Evolutionary conservation across 257 asterid species (phyloP), one percentile per base, ranked within the genome.

Genomic region (Parsonsia alboflavescens): DNA sequence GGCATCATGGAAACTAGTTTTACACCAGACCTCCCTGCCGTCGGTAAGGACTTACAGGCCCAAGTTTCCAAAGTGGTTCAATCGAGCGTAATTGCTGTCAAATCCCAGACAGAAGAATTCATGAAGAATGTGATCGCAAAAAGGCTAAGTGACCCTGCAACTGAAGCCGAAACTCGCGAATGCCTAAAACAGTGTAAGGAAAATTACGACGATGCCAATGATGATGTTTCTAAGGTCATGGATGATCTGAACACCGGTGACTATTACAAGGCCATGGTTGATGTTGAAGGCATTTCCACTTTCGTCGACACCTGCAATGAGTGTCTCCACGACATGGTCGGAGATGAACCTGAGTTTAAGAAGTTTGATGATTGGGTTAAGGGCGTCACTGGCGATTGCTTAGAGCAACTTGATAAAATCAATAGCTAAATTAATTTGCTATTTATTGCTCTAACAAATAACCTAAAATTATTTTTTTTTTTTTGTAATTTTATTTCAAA

Each of bases 321-420:
- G 10, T 68, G 72, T 54, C 28, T 68, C 21, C 2, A 68, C 4
- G 72, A 68, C 6, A 68, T 46, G 72, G 72, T 68, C 36, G 72
- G 72, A 42, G 72, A 68, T 0, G 72, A 41, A 10, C 52, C 52
- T 26, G 72, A 68, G 11, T 68, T 68, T 21, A 46, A 68, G 54
- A 44, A 68, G 6, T 68, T 68, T 36, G 72, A 68, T 15, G 54
- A 68, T 0, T 68, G 72, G 72, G 54, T 68, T 22, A 68, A 11
- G 10, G 52, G 72, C 10, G 56, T 68, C 54, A 68, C 72, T 12
- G 54, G 72, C 16, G 54, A 68, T 44, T 68, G 72, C 54, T 68
- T 68, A 24, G 72, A 68, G 7, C 56, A 68, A 24, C 72, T 68
- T 12, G 54, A 42, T n/a, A 68, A 44, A 8, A 22, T 46, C 72